phyloP scores from a whole-genome alignment of 2,329 filamentous ascomycete species.

The Arthrobotrys sphaeroides region DNA sequence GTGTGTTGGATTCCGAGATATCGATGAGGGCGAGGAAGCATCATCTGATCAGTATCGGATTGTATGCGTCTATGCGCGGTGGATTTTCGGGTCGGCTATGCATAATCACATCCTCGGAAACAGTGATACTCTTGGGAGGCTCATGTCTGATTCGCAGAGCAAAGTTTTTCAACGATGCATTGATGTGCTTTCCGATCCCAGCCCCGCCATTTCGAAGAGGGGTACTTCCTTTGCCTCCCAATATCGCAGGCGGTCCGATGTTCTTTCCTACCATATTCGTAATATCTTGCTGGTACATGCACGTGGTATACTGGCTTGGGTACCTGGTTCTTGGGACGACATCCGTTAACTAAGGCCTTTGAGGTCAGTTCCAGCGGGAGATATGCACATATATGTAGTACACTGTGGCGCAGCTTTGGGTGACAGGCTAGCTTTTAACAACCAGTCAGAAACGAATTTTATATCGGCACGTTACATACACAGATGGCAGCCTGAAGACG shows the following conservation, averaged over 20 bases:
- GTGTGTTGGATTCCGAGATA: conserved; percentile 20
- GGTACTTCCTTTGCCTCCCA: not conserved
- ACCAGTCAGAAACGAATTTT: no score
- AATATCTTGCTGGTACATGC: not conserved
- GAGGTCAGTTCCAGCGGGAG: no score
- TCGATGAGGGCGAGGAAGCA: conserved; percentile 13
- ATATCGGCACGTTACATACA: no score
- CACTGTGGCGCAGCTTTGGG: no score
- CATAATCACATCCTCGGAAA: conserved; percentile 3
- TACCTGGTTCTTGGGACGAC: not conserved
- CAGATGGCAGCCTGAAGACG: no score
- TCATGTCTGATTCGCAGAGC: not conserved
- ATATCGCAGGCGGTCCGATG: not conserved
- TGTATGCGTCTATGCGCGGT: conserved; percentile 8
- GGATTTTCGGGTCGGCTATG: conserved; percentile 16
- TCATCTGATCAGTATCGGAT: conserved; percentile 15
- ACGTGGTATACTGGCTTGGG: not conserved
- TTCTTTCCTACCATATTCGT: not conserved
- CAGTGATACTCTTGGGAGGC: not conserved
- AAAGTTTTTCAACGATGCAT: not conserved
- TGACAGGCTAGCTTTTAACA: no score
- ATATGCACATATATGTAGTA: no score
- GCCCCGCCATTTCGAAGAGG: conserved; percentile 6
- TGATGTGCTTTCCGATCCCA: not conserved
- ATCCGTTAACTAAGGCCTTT: not conserved